Evolutionary conservation across 306 rosid genomes (phyloP), one percentile per base, ranked within the genome.

Genomic region (Gastrolobium villosum): DNA sequence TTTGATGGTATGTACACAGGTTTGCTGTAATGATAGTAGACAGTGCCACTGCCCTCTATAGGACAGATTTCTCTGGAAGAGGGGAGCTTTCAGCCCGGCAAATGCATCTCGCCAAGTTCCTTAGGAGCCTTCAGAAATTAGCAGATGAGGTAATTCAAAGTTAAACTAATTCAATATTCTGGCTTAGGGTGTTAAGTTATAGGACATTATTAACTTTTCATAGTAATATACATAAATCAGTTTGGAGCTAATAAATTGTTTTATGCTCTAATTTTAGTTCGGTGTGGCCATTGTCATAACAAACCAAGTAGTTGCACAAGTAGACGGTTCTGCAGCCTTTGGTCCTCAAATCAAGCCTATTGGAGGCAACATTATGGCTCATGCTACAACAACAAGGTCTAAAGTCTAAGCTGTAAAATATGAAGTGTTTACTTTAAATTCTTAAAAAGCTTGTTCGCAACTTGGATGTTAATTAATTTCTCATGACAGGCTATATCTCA

Each of bases 301-400:
- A 78, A 95, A 95, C 78, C 99, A 93, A 95, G 99, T 95, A 48
- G 99, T 95, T 79, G 94, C 99, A 44, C 99, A 95, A 88, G 99
- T 95, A 44, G 99, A 93, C 61, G 99, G 99, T 67, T 93, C 99
- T 75, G 96, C 99, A 7, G 84, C 90, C 77, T 95, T 95, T 90
- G 98, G 99, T 5, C 99, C 99, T 76, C 99, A 95, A 76, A 43
- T 85, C 49, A 95, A 95, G 82, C 99, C 97, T 60, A 93, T 93
- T 82, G 99, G 98, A 65, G 99, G 99, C 45, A 95, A 95, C 89
- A 95, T 95, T 64, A 95, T 95, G 99, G 98, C 99, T 50, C 98
- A 95, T 85, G 99, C 99, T 39, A 89, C 99, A 53, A 95, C 99
- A 1, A 93, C 98, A 55, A 93, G 98, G 98, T 94, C 62, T 35